These are phyloP conservation scores for Urtica urens DNA, from an alignment of 306 rosid species.

Conservation along the genomic window DNA sequence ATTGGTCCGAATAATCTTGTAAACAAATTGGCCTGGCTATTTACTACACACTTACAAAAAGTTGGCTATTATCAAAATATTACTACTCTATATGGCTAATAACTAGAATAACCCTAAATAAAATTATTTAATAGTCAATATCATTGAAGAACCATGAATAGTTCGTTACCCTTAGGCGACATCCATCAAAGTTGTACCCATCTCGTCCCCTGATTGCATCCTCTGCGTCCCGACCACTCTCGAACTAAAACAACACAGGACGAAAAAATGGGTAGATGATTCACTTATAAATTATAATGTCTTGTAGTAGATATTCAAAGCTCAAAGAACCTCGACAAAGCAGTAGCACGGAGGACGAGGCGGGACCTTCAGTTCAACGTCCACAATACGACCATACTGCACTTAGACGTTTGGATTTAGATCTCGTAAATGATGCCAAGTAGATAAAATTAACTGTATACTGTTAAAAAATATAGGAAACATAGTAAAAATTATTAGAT, in stretches of 20 bases:
- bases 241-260: slow-evolving; percentile 50
- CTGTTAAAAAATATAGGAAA: background rate
- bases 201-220: slow-evolving; percentile 95
- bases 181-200: slow-evolving; percentile 96
- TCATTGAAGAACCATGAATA: background rate
- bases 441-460: background rate
- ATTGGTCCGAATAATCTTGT: too few species aligned
- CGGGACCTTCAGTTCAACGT: slow-evolving; percentile 87
- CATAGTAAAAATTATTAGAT: background rate
- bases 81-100: too few species aligned
- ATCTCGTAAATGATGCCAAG: too few species aligned
- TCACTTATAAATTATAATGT: too few species aligned
- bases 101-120: too few species aligned
- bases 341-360: slow-evolving; percentile 96
- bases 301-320: background rate
- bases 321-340: slow-evolving; percentile 73
- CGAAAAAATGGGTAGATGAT: slow-evolving; percentile 5
- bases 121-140: background rate
- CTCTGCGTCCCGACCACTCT: slow-evolving; percentile 89
- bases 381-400: slow-evolving; percentile 96
- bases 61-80: too few species aligned
- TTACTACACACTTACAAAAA: too few species aligned
- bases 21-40: too few species aligned
- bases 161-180: slow-evolving; percentile 77
- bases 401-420: too few species aligned